Evolutionary conservation across 176 grass and related monocot species (phyloP).

Genomic region (Phragmites australis): DNA sequence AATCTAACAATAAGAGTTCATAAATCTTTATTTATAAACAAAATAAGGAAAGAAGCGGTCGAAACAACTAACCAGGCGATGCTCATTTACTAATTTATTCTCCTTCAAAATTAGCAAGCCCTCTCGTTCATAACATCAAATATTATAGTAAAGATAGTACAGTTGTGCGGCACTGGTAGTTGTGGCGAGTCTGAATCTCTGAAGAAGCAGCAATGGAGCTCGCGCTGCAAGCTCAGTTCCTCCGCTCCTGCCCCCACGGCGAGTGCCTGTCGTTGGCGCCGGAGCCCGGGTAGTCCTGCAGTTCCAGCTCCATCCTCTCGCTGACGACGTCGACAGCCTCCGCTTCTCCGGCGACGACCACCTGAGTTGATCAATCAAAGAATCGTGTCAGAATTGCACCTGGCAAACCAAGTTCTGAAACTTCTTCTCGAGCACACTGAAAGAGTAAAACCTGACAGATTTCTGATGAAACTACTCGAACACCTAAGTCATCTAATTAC

Average conservation of each 20-base stretch:
- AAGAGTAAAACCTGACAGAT: background rate
- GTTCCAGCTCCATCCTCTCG: constrained; percentile 28
- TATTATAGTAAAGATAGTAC: too few relatives aligned
- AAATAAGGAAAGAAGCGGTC: too few relatives aligned
- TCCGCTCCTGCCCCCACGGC: constrained; percentile 43
- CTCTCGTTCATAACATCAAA: too few relatives aligned
- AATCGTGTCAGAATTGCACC: background rate
- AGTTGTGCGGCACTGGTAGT: background rate
- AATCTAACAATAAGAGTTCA: too few relatives aligned
- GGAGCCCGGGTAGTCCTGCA: constrained; percentile 68
- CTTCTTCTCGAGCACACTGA: background rate
- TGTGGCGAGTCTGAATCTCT: background rate
- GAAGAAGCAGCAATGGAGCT: background rate
- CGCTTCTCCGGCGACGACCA: background rate
- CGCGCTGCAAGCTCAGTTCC: constrained; percentile 18
- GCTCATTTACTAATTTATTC: too few relatives aligned
- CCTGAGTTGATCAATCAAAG: background rate
- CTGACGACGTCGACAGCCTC: background rate
- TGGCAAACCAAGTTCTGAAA: background rate
- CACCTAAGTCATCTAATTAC: background rate
- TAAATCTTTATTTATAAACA: too few relatives aligned
- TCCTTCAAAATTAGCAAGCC: too few relatives aligned
- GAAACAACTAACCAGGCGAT: too few relatives aligned
- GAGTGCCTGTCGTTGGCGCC: constrained; percentile 69
- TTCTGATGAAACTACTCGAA: background rate